A percentile compares a stretch with the other conserved stretches of the same genome.
phyloP scores from a whole-genome alignment of 371 early-diverging fungal species.

The Rhizopus delemar region DNA sequence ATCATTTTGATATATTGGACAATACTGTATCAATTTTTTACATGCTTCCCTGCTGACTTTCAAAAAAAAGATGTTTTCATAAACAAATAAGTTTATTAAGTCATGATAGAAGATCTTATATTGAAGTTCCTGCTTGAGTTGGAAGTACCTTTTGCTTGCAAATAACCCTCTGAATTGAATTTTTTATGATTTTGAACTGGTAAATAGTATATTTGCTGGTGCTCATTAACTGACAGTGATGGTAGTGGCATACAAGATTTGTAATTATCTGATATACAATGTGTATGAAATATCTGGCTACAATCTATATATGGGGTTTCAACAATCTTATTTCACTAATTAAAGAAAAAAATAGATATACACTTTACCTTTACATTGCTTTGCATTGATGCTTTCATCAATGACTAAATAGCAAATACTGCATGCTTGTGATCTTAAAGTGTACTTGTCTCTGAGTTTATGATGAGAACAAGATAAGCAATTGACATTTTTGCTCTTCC shows the following conservation, averaged over 20 bases:
- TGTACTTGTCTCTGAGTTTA: background rate
- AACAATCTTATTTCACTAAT: too few species aligned
- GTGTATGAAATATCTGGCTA: background rate
- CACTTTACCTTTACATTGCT: background rate
- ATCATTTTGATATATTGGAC: too few species aligned
- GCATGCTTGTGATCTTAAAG: background rate
- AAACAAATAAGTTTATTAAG: background rate
- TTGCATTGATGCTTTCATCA: background rate
- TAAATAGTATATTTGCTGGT: background rate
- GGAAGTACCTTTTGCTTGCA: background rate
- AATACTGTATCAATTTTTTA: background rate
- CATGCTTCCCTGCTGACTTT: background rate
- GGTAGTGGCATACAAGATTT: slow-evolving; percentile 7
- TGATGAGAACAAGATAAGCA: background rate
- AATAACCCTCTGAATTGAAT: slow-evolving; percentile 14
- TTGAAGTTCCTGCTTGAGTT: background rate
- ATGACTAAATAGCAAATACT: background rate
- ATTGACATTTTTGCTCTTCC: slow-evolving; percentile 14
- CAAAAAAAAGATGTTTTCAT: background rate
- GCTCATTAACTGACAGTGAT: slow-evolving; percentile 2
- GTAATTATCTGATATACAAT: background rate
- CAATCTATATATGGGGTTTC: slow-evolving; percentile 1
- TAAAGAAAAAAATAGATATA: slow-evolving; percentile 7
- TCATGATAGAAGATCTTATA: slow-evolving; percentile 8
- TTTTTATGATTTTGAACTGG: background rate